These are phyloP conservation scores for Alternaria sp. DNA, from an alignment of 2,329 filamentous ascomycete species.

Conservation along the genomic window DNA sequence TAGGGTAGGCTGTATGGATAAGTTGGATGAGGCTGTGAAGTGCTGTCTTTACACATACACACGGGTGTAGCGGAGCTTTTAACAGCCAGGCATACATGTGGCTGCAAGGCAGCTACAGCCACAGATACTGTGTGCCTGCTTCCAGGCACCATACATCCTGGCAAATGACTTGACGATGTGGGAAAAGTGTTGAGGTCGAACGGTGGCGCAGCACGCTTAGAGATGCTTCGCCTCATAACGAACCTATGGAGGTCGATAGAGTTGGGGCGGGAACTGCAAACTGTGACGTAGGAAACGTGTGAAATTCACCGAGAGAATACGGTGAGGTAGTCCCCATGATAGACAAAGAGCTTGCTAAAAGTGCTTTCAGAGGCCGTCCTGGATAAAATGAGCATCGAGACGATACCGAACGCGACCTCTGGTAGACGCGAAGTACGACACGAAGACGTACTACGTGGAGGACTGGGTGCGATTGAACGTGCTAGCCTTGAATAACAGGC, in stretches of 20 bases:
- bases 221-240: slow-evolving; percentile 11
- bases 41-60: neutral
- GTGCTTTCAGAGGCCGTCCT: neutral
- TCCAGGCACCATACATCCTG: slow-evolving; percentile 6
- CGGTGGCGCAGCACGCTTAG: slow-evolving; percentile 13
- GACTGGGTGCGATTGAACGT: slow-evolving; percentile 5
- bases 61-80: neutral
- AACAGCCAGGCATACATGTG: neutral
- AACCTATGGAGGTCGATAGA: slow-evolving; percentile 2
- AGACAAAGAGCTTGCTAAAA: neutral
- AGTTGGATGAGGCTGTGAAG: neutral
- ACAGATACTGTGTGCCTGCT: slow-evolving; percentile 5
- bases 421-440: neutral
- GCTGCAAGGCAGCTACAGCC: neutral
- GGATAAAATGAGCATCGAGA: neutral
- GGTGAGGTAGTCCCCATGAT: neutral
- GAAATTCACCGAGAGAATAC: neutral
- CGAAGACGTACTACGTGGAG: neutral
- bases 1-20: neutral
- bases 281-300: neutral
- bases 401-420: neutral
- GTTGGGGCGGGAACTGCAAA: slow-evolving; percentile 1
- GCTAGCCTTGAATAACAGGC: slow-evolving; percentile 10
- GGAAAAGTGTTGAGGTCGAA: slow-evolving; percentile 13
- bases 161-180: neutral